These are phyloP conservation scores for Penicillium mononematosum DNA, from an alignment of 495 filamentous ascomycete genomes.

Conservation along the genomic window DNA sequence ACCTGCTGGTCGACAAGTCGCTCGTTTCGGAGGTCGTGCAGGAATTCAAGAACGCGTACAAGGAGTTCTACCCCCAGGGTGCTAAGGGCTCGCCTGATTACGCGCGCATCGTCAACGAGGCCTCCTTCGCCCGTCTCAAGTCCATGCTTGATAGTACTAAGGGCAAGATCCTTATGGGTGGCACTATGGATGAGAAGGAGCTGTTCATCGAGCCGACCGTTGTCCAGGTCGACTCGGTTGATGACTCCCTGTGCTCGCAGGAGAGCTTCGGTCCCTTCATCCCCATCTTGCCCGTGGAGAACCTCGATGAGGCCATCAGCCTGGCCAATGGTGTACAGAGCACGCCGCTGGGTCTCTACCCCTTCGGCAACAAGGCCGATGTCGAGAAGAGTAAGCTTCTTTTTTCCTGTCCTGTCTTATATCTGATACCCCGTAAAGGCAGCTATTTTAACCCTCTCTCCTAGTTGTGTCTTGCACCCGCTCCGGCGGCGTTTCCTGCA, in stretches of 20 bases:
- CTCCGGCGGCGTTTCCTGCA: conserved; percentile 77
- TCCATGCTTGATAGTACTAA: conserved; percentile 76
- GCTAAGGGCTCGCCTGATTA: conserved; percentile 72
- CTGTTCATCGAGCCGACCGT: conserved; percentile 85
- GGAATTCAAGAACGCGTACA: conserved; percentile 66
- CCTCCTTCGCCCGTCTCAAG: conserved; percentile 81
- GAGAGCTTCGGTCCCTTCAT: conserved; percentile 92
- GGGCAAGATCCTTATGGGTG: conserved; percentile 84
- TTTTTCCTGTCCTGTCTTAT: not conserved
- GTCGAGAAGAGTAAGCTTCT: conserved; percentile 57
- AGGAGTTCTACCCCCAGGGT: conserved; percentile 83
- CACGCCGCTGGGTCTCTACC: conserved; percentile 78
- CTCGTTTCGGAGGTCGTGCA: conserved; percentile 70
- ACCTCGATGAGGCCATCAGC: conserved; percentile 76
- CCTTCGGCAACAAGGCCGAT: conserved; percentile 78
- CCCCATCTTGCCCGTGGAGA: conserved; percentile 69
- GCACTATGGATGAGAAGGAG: conserved; percentile 72
- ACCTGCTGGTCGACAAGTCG: conserved; percentile 75
- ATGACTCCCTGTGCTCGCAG: conserved; percentile 73
- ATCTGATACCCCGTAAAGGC: not conserved
- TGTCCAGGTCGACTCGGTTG: conserved; percentile 67
- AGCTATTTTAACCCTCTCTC: conserved; percentile 38
- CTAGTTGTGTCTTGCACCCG: conserved; percentile 54
- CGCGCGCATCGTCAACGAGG: conserved; percentile 71
- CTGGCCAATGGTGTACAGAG: conserved; percentile 72